Evolutionary conservation across 306 rosid genomes (phyloP).

Genomic region (Adenanthera pavonina): DNA sequence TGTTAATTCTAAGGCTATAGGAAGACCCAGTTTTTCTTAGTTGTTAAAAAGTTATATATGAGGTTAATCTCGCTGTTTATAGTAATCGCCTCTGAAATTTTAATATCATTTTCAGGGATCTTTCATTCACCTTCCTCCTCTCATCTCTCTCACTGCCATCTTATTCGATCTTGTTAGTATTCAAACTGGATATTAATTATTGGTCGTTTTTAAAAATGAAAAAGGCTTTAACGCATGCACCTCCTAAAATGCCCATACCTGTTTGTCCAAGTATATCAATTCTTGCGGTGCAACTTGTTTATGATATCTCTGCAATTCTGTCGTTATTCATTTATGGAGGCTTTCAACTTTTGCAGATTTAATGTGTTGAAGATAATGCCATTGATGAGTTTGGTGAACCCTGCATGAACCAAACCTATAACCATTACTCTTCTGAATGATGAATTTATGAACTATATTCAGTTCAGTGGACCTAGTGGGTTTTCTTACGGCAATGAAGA

Average conservation of each 20-base stretch:
- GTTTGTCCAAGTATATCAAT: slow-evolving; percentile 40
- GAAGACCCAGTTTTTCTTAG: slow-evolving; percentile 33
- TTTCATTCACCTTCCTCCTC: slow-evolving; percentile 5
- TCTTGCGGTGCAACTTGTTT: slow-evolving; percentile 31
- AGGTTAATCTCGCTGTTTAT: slow-evolving; percentile 39
- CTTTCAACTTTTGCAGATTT: slow-evolving; percentile 46
- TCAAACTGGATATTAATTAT: slow-evolving; percentile 29
- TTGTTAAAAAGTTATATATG: slow-evolving; percentile 14
- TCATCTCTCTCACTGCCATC: slow-evolving; percentile 19
- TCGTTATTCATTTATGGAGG: slow-evolving; percentile 58
- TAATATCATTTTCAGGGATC: slow-evolving; percentile 21
- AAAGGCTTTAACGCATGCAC: slow-evolving; percentile 29
- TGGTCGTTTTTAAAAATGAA: too few species aligned
- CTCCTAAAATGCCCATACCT: slow-evolving; percentile 52
- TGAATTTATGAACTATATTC: slow-evolving; percentile 33
- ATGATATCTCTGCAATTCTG: slow-evolving; percentile 53
- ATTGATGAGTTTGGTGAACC: slow-evolving; percentile 51
- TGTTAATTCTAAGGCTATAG: slow-evolving; percentile 28
- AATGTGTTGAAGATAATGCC: slow-evolving; percentile 48
- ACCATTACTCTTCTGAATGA: background rate
- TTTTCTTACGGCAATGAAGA: background rate
- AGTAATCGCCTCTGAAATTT: slow-evolving; percentile 19
- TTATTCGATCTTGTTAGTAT: too few species aligned
- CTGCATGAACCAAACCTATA: slow-evolving; percentile 34
- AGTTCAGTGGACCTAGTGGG: slow-evolving; percentile 26